Percentiles rank a stretch among this genome's conserved stretches.
Conservation (phyloP, 2,329 filamentous ascomycete genomes). For the Dendrostoma leiphaemia region DNA sequence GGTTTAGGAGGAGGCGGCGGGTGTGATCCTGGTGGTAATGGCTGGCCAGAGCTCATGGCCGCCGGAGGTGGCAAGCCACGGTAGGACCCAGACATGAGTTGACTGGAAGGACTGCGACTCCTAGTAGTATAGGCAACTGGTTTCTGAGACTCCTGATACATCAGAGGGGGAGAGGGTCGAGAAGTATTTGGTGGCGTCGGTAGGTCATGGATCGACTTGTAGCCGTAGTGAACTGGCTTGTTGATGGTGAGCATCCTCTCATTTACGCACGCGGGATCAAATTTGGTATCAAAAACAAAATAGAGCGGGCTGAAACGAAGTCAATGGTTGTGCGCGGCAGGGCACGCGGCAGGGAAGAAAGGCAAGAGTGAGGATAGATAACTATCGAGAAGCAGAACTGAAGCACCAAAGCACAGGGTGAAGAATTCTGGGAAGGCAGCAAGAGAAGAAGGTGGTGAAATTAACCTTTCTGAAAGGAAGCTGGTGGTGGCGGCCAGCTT, state of each 20-base stretch:
- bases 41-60: constrained; percentile 59
- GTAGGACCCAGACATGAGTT: constrained; percentile 68
- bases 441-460: constrained; percentile 28
- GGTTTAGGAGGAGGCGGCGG: constrained; percentile 27
- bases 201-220: constrained; percentile 61
- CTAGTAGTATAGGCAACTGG: constrained; percentile 36
- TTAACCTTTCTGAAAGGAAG: constrained; percentile 37
- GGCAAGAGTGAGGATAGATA: constrained; percentile 10
- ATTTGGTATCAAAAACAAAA: constrained; percentile 11
- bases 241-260: constrained; percentile 62
- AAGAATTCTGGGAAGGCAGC: constrained; percentile 4
- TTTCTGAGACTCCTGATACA: constrained; percentile 47
- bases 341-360: too few relatives aligned
- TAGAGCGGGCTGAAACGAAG: constrained; percentile 8
- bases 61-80: constrained; percentile 68
- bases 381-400: constrained; percentile 14
- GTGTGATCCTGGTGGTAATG: constrained; percentile 35
- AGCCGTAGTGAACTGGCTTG: constrained; percentile 58
- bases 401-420: constrained; percentile 15
- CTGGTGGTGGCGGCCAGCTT: constrained; percentile 48
- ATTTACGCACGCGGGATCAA: constrained; percentile 25
- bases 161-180: constrained; percentile 54
- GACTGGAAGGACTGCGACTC: constrained; percentile 46
- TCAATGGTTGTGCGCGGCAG: constrained; percentile 1
- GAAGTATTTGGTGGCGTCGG: constrained; percentile 56